These are phyloP conservation scores for Cladorrhinum samala DNA, from an alignment of 495 filamentous ascomycete species.

Conservation along the genomic window DNA sequence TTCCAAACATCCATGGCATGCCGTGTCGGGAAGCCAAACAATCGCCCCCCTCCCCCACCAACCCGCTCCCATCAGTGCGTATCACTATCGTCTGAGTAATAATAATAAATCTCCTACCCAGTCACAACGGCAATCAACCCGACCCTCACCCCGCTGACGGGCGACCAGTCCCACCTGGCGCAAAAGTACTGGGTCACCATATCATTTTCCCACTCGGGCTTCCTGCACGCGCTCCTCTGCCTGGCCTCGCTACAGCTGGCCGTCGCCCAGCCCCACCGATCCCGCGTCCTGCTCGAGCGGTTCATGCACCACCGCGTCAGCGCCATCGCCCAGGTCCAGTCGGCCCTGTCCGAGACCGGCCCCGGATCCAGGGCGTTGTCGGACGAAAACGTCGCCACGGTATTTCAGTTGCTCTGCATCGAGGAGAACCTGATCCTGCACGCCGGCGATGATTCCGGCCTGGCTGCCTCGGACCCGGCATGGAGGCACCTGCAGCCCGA, in stretches of 20 bases:
- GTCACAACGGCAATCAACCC: slow-evolving; percentile 6
- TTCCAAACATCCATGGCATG: no score
- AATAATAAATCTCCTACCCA: background rate
- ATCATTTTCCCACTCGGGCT: slow-evolving; percentile 10
- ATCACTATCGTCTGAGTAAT: no score
- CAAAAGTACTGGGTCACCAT: slow-evolving; percentile 8
- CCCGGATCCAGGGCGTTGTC: background rate
- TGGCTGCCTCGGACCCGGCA: background rate
- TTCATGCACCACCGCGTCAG: slow-evolving; percentile 18
- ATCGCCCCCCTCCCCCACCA: background rate
- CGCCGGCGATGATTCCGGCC: background rate
- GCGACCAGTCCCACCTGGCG: slow-evolving; percentile 1
- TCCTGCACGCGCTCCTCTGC: slow-evolving; percentile 10
- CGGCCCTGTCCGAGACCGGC: background rate
- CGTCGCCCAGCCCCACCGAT: slow-evolving; percentile 1
- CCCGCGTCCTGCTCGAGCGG: slow-evolving; percentile 1
- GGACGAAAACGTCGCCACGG: slow-evolving; percentile 13
- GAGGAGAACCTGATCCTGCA: slow-evolving; percentile 10
- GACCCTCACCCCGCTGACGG: slow-evolving; percentile 2
- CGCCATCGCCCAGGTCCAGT: slow-evolving; percentile 12
- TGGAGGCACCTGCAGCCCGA: slow-evolving; percentile 5
- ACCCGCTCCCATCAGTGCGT: no score
- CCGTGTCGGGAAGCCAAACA: no score
- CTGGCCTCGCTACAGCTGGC: slow-evolving; percentile 14
- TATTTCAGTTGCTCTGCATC: slow-evolving; percentile 10